phyloP scores from a whole-genome alignment of 2,329 filamentous ascomycete species.

The Pseudogymnoascus sp. region DNA sequence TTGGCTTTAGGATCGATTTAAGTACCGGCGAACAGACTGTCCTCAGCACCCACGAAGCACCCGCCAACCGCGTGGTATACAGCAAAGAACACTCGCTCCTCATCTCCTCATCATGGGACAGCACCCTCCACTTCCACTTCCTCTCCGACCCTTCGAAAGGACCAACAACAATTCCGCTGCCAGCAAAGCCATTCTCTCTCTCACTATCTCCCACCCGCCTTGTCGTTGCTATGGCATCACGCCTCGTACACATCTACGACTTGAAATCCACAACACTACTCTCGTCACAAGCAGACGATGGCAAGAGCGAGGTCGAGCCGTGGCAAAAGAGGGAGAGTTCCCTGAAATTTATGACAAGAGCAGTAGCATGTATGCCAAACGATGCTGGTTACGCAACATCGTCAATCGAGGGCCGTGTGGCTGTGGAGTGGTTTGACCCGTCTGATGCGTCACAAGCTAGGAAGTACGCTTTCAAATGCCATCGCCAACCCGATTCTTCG shows the following conservation, averaged over 20 bases:
- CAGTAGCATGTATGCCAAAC: slow-evolving; percentile 92
- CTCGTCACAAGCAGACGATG: slow-evolving; percentile 38
- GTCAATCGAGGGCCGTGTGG: slow-evolving; percentile 90
- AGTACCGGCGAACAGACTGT: slow-evolving; percentile 62
- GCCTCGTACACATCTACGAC: slow-evolving; percentile 92
- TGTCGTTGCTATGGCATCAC: slow-evolving; percentile 90
- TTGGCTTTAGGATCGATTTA: slow-evolving; percentile 53
- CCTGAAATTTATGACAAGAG: slow-evolving; percentile 90
- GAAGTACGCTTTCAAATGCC: slow-evolving; percentile 99
- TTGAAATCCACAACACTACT: slow-evolving; percentile 58
- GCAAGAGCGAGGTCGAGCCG: slow-evolving; percentile 52
- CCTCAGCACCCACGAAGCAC: slow-evolving; percentile 68
- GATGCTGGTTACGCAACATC: slow-evolving; percentile 88
- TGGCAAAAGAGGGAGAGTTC: slow-evolving; percentile 93
- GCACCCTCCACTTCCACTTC: slow-evolving; percentile 77
- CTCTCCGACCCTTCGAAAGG: slow-evolving; percentile 41
- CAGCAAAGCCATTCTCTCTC: slow-evolving; percentile 82
- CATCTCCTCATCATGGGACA: slow-evolving; percentile 89
- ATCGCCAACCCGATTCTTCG: slow-evolving; percentile 64
- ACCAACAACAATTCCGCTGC: slow-evolving; percentile 62
- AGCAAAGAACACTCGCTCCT: slow-evolving; percentile 67
- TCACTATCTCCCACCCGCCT: slow-evolving; percentile 70
- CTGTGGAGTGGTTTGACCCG: slow-evolving; percentile 97
- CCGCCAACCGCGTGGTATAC: slow-evolving; percentile 79
- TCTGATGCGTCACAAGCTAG: slow-evolving; percentile 76